phyloP scores from a whole-genome alignment of 495 filamentous ascomycete genomes.

The Baudoinia panamericana region DNA sequence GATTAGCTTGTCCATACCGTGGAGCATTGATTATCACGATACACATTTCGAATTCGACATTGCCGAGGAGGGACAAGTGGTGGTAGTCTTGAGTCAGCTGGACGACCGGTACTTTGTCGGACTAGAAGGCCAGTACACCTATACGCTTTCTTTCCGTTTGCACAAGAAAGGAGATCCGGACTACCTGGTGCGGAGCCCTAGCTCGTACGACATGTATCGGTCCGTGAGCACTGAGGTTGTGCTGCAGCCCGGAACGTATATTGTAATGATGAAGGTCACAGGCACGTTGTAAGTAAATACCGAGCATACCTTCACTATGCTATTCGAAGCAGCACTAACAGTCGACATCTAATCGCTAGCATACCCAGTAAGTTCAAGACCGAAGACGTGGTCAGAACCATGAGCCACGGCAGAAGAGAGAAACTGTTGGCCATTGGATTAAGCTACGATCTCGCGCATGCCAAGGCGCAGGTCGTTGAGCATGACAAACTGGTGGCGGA shows the following conservation, averaged over 20 bases:
- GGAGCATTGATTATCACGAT: constrained; percentile 69
- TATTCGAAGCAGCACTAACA: too few relatives aligned
- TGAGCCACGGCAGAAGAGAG: constrained; percentile 52
- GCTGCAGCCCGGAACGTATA: constrained; percentile 68
- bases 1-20: constrained; percentile 71
- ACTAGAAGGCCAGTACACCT: constrained; percentile 65
- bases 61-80: constrained; percentile 49
- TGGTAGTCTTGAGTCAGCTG: constrained; percentile 70
- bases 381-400: constrained; percentile 48
- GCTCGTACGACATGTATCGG: constrained; percentile 54
- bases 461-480: neutral
- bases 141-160: constrained; percentile 64
- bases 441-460: neutral
- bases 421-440: constrained; percentile 40
- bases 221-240: constrained; percentile 70
- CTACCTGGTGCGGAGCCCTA: constrained; percentile 69
- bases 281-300: too few relatives aligned
- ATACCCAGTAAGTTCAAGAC: neutral
- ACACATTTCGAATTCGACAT: constrained; percentile 67
- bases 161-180: constrained; percentile 65
- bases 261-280: constrained; percentile 63
- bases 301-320: too few relatives aligned
- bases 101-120: constrained; percentile 76
- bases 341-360: too few relatives aligned
- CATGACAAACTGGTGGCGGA: constrained; percentile 9